Evolutionary conservation across 441 rosid species (phyloP).

Genomic region (Gossypium schwendimanii): DNA sequence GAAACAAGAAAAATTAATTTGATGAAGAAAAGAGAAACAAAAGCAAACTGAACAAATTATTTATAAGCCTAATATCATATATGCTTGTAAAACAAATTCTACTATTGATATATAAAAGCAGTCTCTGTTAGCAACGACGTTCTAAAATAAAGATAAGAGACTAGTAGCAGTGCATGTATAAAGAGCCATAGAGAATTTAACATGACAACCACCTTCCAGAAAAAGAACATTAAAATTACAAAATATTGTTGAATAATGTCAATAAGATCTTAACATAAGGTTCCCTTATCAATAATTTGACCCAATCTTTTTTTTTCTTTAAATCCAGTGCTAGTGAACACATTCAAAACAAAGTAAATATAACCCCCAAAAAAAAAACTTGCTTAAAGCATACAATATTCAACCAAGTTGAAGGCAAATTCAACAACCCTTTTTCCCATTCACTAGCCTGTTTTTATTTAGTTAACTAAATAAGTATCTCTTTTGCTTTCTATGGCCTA

Average conservation of each 20-base stretch:
- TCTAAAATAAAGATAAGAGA: neutral
- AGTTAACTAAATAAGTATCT: too few species aligned
- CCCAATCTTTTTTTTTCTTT: neutral
- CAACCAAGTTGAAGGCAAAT: slow-evolving; percentile 3
- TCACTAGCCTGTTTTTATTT: too few species aligned
- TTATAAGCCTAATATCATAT: neutral
- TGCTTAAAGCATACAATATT: neutral
- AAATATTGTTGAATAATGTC: neutral
- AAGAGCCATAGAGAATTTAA: neutral
- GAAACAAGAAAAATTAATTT: slow-evolving; percentile 16
- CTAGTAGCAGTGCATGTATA: neutral
- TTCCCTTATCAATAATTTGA: neutral
- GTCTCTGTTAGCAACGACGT: neutral
- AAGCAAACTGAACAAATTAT: neutral
- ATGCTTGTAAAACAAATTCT: neutral
- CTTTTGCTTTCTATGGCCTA: too few species aligned
- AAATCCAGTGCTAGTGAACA: neutral
- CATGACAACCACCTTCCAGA: neutral
- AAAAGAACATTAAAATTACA: neutral
- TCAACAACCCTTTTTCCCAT: neutral
- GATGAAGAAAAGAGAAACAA: neutral
- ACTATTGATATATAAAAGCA: neutral
- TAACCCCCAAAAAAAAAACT: neutral
- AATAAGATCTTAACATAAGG: neutral
- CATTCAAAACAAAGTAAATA: neutral